Conservation (phyloP, 495 filamentous ascomycete genomes). For the Penicillium argentinense region DNA sequence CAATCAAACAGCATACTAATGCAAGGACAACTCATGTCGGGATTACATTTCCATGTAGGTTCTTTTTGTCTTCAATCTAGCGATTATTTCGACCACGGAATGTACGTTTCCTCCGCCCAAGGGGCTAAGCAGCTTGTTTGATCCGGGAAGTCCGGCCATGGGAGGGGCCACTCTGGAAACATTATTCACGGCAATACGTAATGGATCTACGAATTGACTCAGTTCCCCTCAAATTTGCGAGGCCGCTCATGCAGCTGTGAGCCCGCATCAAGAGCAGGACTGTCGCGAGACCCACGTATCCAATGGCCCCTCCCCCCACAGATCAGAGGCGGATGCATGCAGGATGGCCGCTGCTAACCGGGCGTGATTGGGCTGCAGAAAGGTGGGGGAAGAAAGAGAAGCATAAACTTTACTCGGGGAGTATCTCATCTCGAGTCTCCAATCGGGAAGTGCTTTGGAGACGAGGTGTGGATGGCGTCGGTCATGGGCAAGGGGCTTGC, state of each 20-base stretch:
- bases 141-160: neutral
- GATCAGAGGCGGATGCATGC: conserved; percentile 15
- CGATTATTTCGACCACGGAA: neutral
- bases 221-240: neutral
- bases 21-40: neutral
- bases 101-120: neutral
- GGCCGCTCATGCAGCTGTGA: conserved; percentile 6
- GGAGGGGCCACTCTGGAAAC: neutral
- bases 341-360: neutral
- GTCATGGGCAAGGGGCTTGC: conserved; percentile 1
- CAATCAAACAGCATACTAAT: neutral
- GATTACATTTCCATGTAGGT: neutral
- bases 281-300: neutral
- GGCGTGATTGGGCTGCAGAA: conserved; percentile 9
- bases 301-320: neutral
- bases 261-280: neutral
- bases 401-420: conserved; percentile 28
- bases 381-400: conserved; percentile 9
- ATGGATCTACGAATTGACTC: conserved; percentile 8
- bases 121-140: neutral
- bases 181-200: conserved; percentile 8
- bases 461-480: conserved; percentile 4
- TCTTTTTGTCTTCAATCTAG: neutral
- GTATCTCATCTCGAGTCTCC: conserved; percentile 13
- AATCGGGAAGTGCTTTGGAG: neutral